Conservation (phyloP, 2,329 filamentous ascomycete genomes). For the Didymella pinodella region DNA sequence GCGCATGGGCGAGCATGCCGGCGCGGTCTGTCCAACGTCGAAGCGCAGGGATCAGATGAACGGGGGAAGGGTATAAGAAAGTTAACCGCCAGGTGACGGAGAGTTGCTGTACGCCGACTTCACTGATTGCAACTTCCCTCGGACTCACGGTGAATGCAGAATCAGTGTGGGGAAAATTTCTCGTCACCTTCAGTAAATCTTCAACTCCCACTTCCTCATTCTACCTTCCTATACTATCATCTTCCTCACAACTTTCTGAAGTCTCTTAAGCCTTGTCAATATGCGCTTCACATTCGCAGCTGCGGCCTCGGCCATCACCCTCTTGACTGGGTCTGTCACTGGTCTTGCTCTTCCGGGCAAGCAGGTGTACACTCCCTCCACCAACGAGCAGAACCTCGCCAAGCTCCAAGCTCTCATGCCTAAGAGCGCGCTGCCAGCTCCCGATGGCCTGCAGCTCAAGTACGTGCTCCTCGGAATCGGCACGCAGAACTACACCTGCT, state of each 20-base stretch:
- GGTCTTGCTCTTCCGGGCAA: conserved; percentile 27
- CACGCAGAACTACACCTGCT: conserved; percentile 63
- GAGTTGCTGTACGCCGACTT: conserved; percentile 23
- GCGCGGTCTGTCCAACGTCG: conserved; percentile 41
- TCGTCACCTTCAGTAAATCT: conserved; percentile 8
- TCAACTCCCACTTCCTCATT: background rate
- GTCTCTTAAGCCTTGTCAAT: conserved; percentile 9
- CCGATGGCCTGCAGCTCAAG: conserved; percentile 50
- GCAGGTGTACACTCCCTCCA: conserved; percentile 24
- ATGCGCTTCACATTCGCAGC: conserved; percentile 44
- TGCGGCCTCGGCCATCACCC: conserved; percentile 31
- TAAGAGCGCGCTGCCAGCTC: conserved; percentile 39
- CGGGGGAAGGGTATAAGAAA: conserved; percentile 39
- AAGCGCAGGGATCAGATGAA: conserved; percentile 30
- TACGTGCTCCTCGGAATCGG: conserved; percentile 59
- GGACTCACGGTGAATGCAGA: conserved; percentile 11
- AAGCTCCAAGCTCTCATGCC: conserved; percentile 32
- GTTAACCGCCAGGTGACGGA: conserved; percentile 27
- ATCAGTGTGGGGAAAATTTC: conserved; percentile 9
- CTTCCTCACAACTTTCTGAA: background rate
- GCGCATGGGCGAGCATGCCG: conserved; percentile 37
- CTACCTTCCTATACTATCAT: background rate
- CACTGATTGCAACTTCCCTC: conserved; percentile 30
- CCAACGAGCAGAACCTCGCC: conserved; percentile 37
- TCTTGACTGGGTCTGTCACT: conserved; percentile 29